phyloP scores from a whole-genome alignment of 495 filamentous ascomycete species.

The Neurospora sp. region DNA sequence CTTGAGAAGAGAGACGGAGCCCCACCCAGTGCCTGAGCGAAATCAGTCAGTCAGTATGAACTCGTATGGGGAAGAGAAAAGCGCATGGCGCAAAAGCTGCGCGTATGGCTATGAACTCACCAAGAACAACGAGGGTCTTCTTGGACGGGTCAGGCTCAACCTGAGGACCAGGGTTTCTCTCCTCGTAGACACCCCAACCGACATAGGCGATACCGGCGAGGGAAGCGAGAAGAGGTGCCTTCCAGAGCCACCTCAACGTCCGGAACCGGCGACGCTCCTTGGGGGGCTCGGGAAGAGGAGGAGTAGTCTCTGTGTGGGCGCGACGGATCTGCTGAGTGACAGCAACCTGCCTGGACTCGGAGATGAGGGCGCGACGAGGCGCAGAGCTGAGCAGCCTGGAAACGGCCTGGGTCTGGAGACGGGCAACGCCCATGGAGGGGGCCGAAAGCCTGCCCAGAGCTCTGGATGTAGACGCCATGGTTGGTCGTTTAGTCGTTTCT shows the following conservation, averaged over 20 bases:
- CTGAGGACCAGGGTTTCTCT: constrained; percentile 76
- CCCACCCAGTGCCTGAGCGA: constrained; percentile 81
- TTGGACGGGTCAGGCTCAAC: constrained; percentile 70
- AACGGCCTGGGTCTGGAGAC: constrained; percentile 11
- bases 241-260: constrained; percentile 50
- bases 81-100: background rate
- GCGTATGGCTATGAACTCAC: constrained; percentile 40
- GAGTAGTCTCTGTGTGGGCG: constrained; percentile 26
- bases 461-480: constrained; percentile 24
- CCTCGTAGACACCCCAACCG: constrained; percentile 70
- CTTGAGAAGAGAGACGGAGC: constrained; percentile 91
- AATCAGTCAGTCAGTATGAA: constrained; percentile 10
- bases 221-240: constrained; percentile 59
- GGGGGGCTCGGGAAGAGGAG: constrained; percentile 16
- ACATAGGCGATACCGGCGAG: constrained; percentile 59
- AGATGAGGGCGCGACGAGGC: constrained; percentile 13
- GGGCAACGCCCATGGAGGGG: constrained; percentile 13
- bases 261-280: constrained; percentile 34
- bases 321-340: constrained; percentile 30
- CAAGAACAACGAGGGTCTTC: constrained; percentile 95
- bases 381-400: constrained; percentile 19
- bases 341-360: constrained; percentile 11
- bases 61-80: background rate
- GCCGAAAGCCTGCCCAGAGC: constrained; percentile 24
- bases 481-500: background rate